These are phyloP conservation scores for Aspergillus egyptiacus DNA, from an alignment of 495 filamentous ascomycete species.

Conservation along the genomic window DNA sequence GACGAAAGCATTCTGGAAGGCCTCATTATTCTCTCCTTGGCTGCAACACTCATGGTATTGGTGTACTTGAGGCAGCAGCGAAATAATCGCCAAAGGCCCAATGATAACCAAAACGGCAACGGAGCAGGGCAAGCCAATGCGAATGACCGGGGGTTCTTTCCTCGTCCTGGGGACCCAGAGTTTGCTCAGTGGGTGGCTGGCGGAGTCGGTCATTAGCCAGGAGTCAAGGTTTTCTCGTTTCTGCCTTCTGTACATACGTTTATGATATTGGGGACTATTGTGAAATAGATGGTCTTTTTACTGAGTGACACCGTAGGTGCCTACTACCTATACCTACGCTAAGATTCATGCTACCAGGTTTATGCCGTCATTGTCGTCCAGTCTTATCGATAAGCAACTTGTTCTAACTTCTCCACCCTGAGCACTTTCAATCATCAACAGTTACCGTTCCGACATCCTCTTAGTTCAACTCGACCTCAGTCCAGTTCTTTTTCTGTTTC, in stretches of 20 bases:
- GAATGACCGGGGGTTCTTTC: conserved; percentile 62
- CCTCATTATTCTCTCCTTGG: conserved; percentile 71
- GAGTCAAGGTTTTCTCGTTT: neutral
- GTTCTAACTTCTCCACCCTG: neutral
- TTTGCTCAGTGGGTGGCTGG: conserved; percentile 70
- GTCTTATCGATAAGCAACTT: conserved; percentile 1
- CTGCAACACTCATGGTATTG: conserved; percentile 66
- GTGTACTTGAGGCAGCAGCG: conserved; percentile 80
- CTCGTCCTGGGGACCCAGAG: conserved; percentile 63
- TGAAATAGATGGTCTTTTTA: neutral
- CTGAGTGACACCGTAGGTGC: neutral
- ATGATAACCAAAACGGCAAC: conserved; percentile 33
- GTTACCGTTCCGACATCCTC: neutral
- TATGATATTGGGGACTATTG: conserved; percentile 9
- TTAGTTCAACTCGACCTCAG: neutral
- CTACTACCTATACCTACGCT: neutral
- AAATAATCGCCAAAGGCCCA: conserved; percentile 48
- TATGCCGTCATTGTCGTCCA: neutral
- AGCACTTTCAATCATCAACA: neutral
- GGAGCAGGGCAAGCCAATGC: conserved; percentile 32
- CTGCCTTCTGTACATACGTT: conserved; percentile 7
- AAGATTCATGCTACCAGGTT: neutral
- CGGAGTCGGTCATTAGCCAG: conserved; percentile 62
- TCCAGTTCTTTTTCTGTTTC: too few species aligned
- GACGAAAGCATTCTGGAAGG: conserved; percentile 79